Percentiles rank a stretch among this genome's conserved stretches.
These are phyloP conservation scores for Nitzschia palea DNA, from an alignment of 108 stramenopile species.

Conservation along the genomic window DNA sequence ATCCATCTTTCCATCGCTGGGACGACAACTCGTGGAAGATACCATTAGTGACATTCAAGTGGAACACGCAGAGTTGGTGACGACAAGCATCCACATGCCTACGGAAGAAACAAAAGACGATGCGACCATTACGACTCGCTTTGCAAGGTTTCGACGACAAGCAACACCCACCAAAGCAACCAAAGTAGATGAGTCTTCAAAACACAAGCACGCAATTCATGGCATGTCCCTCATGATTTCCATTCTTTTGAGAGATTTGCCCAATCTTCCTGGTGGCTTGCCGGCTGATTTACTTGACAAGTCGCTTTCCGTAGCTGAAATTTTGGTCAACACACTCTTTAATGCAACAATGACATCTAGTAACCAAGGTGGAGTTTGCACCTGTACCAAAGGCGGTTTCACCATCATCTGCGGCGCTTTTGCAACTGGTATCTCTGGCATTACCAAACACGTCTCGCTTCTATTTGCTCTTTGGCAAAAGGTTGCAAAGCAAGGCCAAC, in stretches of 20 bases:
- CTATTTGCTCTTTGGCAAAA: constrained; percentile 75
- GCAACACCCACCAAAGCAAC: constrained; percentile 21
- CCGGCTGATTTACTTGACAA: constrained; percentile 51
- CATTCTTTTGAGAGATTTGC: constrained; percentile 66
- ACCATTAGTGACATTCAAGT: constrained; percentile 43
- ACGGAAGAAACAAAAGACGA: neutral
- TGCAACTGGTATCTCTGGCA: constrained; percentile 60
- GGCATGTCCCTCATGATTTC: constrained; percentile 71
- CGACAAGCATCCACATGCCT: constrained; percentile 6
- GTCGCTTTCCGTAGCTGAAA: constrained; percentile 58
- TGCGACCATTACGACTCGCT: neutral
- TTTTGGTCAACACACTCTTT: constrained; percentile 57
- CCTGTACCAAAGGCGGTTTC: constrained; percentile 78
- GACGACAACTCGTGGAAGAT: constrained; percentile 45
- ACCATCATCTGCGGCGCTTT: constrained; percentile 66
- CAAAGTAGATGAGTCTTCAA: constrained; percentile 26
- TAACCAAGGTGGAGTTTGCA: constrained; percentile 65
- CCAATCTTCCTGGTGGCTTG: constrained; percentile 68
- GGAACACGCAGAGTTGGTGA: constrained; percentile 55
- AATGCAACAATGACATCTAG: constrained; percentile 53
- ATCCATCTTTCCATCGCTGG: constrained; percentile 57
- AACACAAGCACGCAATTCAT: constrained; percentile 72
- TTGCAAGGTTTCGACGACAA: constrained; percentile 20
- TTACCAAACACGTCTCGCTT: constrained; percentile 50
- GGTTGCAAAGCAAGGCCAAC: constrained; percentile 35